These are phyloP conservation scores for Periconia sp. DNA, from an alignment of 2,329 filamentous ascomycete species.

Conservation along the genomic window DNA sequence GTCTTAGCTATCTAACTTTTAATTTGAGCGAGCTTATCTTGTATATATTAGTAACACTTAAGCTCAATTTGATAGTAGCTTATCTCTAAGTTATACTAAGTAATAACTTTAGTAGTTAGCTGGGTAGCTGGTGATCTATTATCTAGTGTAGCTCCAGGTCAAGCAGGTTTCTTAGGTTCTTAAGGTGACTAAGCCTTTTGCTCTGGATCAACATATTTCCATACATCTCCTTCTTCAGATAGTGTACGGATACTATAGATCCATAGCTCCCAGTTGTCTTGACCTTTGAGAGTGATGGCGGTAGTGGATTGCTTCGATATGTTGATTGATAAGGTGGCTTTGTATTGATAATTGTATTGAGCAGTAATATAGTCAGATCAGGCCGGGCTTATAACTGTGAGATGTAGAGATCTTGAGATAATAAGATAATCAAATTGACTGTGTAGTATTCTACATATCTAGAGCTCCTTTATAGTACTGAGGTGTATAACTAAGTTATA, in stretches of 20 bases:
- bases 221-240: conserved; percentile 15
- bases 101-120: conserved; percentile 7
- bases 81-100: conserved; percentile 5
- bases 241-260: conserved; percentile 15
- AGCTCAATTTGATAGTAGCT: conserved; percentile 10
- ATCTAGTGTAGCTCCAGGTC: conserved; percentile 5
- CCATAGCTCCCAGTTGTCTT: conserved; percentile 17
- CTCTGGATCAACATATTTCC: conserved; percentile 11
- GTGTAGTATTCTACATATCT: no score
- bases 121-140: no score
- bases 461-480: no score
- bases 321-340: no score
- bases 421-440: no score
- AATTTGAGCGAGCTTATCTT: conserved; percentile 12
- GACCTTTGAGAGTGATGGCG: conserved; percentile 13
- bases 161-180: conserved; percentile 7
- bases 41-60: conserved; percentile 10
- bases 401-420: no score
- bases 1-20: conserved; percentile 9
- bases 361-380: no score
- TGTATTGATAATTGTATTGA: no score
- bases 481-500: no score
- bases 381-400: no score
- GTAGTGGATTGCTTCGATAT: no score
- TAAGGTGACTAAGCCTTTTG: conserved; percentile 3